A percentile compares a stretch with the other conserved stretches of the same genome.
These are phyloP conservation scores for Barnettozyma populi DNA, from an alignment of 805 yeast genomes.

Conservation along the genomic window DNA sequence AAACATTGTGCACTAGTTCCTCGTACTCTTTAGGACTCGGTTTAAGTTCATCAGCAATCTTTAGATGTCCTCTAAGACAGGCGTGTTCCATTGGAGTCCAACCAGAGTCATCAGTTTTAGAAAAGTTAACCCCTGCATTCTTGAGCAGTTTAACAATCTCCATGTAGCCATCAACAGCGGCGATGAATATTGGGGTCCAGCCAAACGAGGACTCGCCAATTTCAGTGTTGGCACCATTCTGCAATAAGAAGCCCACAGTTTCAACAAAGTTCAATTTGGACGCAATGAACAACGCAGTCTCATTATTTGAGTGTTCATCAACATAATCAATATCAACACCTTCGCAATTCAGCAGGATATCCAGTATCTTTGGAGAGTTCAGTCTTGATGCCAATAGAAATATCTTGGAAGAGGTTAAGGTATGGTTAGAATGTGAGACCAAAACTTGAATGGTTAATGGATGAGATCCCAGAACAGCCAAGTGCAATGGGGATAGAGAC, in stretches of 20 bases:
- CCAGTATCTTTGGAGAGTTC: conserved; percentile 51
- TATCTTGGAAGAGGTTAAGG: conserved; percentile 48
- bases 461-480: conserved; percentile 79
- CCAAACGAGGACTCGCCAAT: conserved; percentile 74
- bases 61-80: conserved; percentile 78
- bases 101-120: conserved; percentile 72
- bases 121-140: conserved; percentile 46
- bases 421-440: conserved; percentile 37
- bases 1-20: conserved; percentile 19
- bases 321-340: conserved; percentile 61
- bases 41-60: conserved; percentile 55
- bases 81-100: conserved; percentile 99
- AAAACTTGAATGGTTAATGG: conserved; percentile 66
- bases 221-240: conserved; percentile 65
- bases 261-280: conserved; percentile 53
- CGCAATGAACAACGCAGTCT: conserved; percentile 82
- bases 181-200: conserved; percentile 91
- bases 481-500: conserved; percentile 71
- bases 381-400: conserved; percentile 57
- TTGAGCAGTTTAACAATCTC: conserved; percentile 54
- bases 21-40: conserved; percentile 37
- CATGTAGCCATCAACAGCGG: conserved; percentile 77
- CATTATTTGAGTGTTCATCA: conserved; percentile 50
- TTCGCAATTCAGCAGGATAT: conserved; percentile 45
- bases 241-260: conserved; percentile 50